A percentile compares a stretch with the other conserved stretches of the same genome.
Evolutionary conservation across 225 moss, liverwort and hornwort genomes (phyloP).

Genomic region (Polytrichum formosum): DNA sequence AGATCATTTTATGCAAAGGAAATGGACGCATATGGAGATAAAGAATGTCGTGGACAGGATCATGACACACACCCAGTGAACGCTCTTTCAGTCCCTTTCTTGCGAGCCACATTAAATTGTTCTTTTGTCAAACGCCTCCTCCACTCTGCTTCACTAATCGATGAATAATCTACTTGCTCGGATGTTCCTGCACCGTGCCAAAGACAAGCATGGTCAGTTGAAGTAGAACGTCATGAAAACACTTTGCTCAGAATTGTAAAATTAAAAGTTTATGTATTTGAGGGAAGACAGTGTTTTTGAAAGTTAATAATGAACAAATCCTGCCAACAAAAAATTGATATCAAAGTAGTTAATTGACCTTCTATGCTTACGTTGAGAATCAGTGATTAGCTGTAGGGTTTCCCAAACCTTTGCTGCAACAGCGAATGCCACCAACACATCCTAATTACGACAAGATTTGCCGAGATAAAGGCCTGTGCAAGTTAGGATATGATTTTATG

Average conservation of each 20-base stretch:
- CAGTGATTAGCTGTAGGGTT: no score
- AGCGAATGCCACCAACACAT: no score
- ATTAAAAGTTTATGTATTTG: not conserved
- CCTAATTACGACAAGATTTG: no score
- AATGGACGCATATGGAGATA: no score
- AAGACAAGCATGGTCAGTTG: not conserved
- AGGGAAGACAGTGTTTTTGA: not conserved
- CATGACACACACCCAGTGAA: slow-evolving; percentile 65
- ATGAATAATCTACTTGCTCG: slow-evolving; percentile 47
- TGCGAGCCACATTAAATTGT: slow-evolving; percentile 78
- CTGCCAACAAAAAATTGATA: not conserved
- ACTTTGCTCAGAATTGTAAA: not conserved
- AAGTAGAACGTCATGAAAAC: not conserved
- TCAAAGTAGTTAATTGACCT: no score
- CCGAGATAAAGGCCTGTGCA: no score
- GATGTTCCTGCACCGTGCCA: slow-evolving; percentile 30
- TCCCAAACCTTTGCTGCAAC: no score
- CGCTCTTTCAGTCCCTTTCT: slow-evolving; percentile 93
- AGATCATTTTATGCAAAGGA: no score
- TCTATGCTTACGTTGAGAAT: no score
- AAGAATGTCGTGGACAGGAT: no score
- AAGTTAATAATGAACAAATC: no score
- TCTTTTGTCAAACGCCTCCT: slow-evolving; percentile 71
- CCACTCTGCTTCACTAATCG: slow-evolving; percentile 73
- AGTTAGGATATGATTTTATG: no score